A percentile compares a stretch with the other conserved stretches of the same genome.
These are phyloP conservation scores for Centella asiatica DNA, from an alignment of 129 eudicot species.

Conservation along the genomic window DNA sequence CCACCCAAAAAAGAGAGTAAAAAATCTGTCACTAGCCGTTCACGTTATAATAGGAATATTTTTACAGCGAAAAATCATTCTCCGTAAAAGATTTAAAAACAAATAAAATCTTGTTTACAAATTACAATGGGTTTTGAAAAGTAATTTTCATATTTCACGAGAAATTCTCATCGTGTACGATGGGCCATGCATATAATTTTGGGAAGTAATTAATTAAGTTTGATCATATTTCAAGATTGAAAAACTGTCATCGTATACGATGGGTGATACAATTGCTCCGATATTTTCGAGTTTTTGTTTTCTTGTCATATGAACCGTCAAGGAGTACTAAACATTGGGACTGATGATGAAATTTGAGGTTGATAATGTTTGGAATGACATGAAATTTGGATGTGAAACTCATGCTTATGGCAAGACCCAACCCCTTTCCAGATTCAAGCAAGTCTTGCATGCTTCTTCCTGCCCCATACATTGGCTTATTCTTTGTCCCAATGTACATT, in stretches of 20 bases:
- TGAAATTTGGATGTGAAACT: conserved; percentile 40
- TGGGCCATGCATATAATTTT: no score
- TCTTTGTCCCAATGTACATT: conserved; percentile 41
- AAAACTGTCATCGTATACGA: background rate
- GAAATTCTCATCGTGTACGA: no score
- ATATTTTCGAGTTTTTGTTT: conserved; percentile 32
- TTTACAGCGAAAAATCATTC: no score
- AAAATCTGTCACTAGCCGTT: no score
- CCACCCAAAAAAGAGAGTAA: no score
- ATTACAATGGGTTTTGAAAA: no score
- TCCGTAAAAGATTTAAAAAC: no score
- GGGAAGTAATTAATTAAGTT: no score
- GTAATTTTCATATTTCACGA: no score
- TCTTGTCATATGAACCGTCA: conserved; percentile 33
- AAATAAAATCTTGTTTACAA: no score
- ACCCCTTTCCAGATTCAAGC: conserved; percentile 49
- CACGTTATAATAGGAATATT: no score
- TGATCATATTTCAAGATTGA: background rate
- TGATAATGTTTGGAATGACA: conserved; percentile 48
- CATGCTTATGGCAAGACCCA: conserved; percentile 37
- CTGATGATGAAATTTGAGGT: conserved; percentile 42
- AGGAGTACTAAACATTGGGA: conserved; percentile 41
- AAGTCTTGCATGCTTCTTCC: conserved; percentile 82
- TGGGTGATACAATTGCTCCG: conserved; percentile 28
- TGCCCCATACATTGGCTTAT: conserved; percentile 81